These are phyloP conservation scores for Cystobasidiaceae sp. DNA, from an alignment of 1,284 basidiomycete species.

Conservation along the genomic window DNA sequence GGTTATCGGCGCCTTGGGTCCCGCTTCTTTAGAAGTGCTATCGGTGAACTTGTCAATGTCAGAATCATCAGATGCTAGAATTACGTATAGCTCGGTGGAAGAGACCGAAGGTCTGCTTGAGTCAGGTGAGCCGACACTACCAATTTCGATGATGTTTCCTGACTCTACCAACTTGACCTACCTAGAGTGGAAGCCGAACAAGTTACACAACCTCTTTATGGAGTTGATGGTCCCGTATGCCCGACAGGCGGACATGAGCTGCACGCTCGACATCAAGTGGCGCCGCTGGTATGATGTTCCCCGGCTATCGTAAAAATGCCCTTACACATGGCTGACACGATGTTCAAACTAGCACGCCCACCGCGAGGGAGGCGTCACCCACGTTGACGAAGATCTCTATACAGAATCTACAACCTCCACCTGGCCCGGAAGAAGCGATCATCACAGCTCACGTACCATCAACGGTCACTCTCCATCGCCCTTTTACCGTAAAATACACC, in stretches of 20 bases:
- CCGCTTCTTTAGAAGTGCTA: background rate
- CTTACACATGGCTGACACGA: too few relatives aligned
- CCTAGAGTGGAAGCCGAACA: too few relatives aligned
- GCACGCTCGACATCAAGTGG: too few relatives aligned
- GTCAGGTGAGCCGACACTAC: background rate
- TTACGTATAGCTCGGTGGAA: background rate
- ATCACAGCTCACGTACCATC: background rate
- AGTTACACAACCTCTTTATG: too few relatives aligned
- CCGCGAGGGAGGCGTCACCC: too few relatives aligned
- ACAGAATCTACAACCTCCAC: background rate
- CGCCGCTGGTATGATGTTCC: too few relatives aligned
- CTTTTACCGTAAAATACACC: conserved; percentile 5
- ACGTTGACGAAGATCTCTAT: conserved; percentile 11
- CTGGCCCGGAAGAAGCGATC: background rate
- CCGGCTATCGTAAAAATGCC: too few relatives aligned
- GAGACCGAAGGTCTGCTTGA: background rate
- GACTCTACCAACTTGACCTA: too few relatives aligned
- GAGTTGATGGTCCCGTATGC: too few relatives aligned
- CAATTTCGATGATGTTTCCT: too few relatives aligned
- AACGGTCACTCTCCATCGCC: background rate
- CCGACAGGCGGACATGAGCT: too few relatives aligned
- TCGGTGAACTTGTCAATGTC: background rate
- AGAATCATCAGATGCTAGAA: background rate
- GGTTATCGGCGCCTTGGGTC: conserved; percentile 1
- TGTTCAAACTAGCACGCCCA: too few relatives aligned